These are phyloP conservation scores for Hansenula sp. DNA, from an alignment of 1,139 yeast genomes.

Conservation along the genomic window DNA sequence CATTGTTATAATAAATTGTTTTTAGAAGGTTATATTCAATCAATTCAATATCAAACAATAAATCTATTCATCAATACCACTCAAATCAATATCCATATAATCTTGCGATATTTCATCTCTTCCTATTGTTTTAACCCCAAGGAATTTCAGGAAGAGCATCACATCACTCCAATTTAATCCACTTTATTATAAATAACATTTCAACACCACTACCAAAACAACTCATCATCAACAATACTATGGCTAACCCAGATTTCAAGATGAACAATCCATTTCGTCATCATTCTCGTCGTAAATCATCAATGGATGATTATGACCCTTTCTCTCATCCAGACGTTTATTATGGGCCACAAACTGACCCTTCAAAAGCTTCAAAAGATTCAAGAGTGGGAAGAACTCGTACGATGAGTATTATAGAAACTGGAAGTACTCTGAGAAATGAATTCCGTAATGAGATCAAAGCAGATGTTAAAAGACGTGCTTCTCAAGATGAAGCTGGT, in stretches of 20 bases:
- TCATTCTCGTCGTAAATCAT: slow-evolving; percentile 25
- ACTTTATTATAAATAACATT: too few relatives aligned
- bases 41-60: too few relatives aligned
- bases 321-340: slow-evolving; percentile 64
- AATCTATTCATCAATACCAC: too few relatives aligned
- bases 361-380: slow-evolving; percentile 35
- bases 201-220: too few relatives aligned
- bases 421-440: slow-evolving; percentile 11
- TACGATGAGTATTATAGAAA: slow-evolving; percentile 39
- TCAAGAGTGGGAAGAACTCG: slow-evolving; percentile 42
- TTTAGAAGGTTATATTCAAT: too few relatives aligned
- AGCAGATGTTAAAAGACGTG: slow-evolving; percentile 43
- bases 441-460: slow-evolving; percentile 17
- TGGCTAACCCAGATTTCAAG: not conserved
- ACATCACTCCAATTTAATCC: too few relatives aligned
- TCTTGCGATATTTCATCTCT: too few relatives aligned
- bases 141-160: too few relatives aligned
- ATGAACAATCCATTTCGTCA: slow-evolving; percentile 15
- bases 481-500: slow-evolving; percentile 58
- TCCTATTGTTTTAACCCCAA: too few relatives aligned
- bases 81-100: too few relatives aligned
- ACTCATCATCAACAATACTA: not conserved
- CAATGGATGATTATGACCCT: slow-evolving; percentile 51
- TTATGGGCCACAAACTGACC: slow-evolving; percentile 63
- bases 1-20: too few relatives aligned